phyloP scores from a whole-genome alignment of 129 eudicot genomes.

The Chrysanthemum lavandulifolium region DNA sequence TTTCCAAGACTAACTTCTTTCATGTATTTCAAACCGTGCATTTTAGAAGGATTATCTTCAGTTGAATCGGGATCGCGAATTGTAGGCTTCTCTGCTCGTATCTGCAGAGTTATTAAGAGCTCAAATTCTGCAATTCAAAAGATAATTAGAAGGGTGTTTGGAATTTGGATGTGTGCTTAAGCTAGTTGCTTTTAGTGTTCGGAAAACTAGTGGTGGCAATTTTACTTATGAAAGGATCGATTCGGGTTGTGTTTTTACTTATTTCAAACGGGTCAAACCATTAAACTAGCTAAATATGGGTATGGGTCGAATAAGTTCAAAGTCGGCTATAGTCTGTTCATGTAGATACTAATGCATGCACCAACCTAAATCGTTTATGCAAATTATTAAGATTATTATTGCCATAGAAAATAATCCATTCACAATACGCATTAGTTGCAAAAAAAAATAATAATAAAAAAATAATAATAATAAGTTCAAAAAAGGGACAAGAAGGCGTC shows the following conservation, averaged over 20 bases:
- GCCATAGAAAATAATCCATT: too few relatives aligned
- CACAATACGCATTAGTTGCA: too few relatives aligned
- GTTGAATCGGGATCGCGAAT: conserved; percentile 7
- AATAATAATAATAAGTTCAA: too few relatives aligned
- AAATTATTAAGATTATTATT: too few relatives aligned
- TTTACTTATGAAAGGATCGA: neutral
- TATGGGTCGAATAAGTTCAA: neutral
- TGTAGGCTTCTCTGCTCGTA: conserved; percentile 60
- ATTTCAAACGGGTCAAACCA: neutral
- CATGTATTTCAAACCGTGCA: conserved; percentile 65
- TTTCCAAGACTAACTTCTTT: conserved; percentile 85
- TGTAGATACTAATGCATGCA: too few relatives aligned
- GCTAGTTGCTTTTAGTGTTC: too few relatives aligned
- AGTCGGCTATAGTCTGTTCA: neutral
- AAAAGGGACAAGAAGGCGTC: neutral
- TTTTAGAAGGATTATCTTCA: conserved; percentile 43
- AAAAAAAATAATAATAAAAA: too few relatives aligned
- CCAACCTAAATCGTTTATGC: too few relatives aligned
- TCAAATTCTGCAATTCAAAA: neutral
- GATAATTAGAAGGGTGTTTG: neutral
- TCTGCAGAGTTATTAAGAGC: conserved; percentile 37
- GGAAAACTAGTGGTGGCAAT: too few relatives aligned
- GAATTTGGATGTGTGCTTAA: neutral
- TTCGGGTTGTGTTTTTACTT: neutral
- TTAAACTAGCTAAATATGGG: neutral